Conservation (phyloP, 1,284 basidiomycete genomes). For the Neolentinus lepideus region DNA sequence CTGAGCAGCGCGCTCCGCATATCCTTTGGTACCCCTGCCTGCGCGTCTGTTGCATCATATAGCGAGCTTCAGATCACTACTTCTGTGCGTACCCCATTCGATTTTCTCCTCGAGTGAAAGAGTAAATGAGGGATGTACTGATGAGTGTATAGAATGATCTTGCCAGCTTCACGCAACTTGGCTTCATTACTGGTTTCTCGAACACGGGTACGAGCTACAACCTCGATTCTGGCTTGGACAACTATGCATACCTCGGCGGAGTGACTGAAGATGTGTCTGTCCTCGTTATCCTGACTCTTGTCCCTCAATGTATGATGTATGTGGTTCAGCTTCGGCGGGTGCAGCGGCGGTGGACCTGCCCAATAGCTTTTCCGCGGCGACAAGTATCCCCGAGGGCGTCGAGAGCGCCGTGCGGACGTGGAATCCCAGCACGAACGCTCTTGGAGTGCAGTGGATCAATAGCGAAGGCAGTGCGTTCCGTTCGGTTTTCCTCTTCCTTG, state of each 20-base stretch:
- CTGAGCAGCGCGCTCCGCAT: slow-evolving; percentile 11
- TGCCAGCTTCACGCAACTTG: slow-evolving; percentile 11
- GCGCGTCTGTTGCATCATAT: background rate
- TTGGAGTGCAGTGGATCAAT: slow-evolving; percentile 16
- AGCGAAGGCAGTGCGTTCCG: slow-evolving; percentile 10
- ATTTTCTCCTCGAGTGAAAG: background rate
- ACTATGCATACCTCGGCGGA: slow-evolving; percentile 17
- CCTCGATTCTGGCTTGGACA: slow-evolving; percentile 8
- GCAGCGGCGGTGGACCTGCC: slow-evolving; percentile 8
- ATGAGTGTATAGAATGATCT: slow-evolving; percentile 13
- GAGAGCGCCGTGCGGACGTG: slow-evolving; percentile 17
- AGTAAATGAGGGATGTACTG: background rate
- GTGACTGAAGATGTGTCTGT: slow-evolving; percentile 11
- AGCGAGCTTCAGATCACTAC: slow-evolving; percentile 9
- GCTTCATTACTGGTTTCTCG: slow-evolving; percentile 13
- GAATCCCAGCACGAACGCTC: slow-evolving; percentile 3
- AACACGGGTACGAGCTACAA: slow-evolving; percentile 5
- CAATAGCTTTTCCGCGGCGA: slow-evolving; percentile 14
- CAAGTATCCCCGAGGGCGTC: slow-evolving; percentile 6
- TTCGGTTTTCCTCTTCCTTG: too few species aligned
- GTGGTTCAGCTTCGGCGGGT: background rate
- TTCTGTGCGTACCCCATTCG: slow-evolving; percentile 2
- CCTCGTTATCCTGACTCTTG: too few species aligned
- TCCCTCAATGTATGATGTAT: too few species aligned
- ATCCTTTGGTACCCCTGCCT: slow-evolving; percentile 6